Conservation (phyloP, 2,329 filamentous ascomycete genomes). For the Pseudocercospora fuligena region DNA sequence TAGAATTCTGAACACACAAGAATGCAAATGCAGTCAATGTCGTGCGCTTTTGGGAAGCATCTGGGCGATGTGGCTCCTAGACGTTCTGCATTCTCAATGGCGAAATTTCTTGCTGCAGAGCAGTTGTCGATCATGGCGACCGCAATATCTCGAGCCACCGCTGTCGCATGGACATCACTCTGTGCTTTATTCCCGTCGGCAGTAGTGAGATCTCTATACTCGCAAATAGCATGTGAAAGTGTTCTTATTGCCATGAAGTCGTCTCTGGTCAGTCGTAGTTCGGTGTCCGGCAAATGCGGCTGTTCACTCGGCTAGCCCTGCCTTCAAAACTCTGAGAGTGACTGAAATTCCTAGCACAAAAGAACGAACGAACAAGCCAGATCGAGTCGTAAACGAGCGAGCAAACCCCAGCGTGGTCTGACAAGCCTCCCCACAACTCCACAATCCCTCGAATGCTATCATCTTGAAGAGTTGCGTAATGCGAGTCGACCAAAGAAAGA, state of each 20-base stretch:
- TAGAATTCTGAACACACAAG: neutral
- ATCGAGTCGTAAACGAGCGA: constrained; percentile 10
- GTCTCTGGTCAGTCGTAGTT: neutral
- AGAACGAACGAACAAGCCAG: neutral
- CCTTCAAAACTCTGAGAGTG: neutral
- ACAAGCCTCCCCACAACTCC: constrained; percentile 5
- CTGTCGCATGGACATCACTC: neutral
- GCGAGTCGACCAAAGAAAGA: neutral
- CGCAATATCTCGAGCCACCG: neutral
- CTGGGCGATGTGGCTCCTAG: too few relatives aligned
- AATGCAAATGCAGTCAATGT: too few relatives aligned
- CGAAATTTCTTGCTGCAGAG: neutral
- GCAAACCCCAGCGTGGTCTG: constrained; percentile 11
- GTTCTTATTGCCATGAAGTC: neutral
- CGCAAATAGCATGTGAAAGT: neutral
- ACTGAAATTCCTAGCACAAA: neutral
- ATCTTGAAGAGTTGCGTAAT: neutral
- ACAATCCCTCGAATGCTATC: neutral
- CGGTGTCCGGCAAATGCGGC: constrained; percentile 3
- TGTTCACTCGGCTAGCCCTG: neutral
- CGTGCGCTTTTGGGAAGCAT: too few relatives aligned
- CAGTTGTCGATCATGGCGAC: neutral
- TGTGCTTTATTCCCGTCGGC: neutral
- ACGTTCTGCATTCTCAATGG: neutral
- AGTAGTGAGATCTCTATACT: neutral